Evolutionary conservation across 2,329 filamentous ascomycete species (phyloP), one percentile per base, ranked within the genome.

Genomic region (Aspergillus sp.): DNA sequence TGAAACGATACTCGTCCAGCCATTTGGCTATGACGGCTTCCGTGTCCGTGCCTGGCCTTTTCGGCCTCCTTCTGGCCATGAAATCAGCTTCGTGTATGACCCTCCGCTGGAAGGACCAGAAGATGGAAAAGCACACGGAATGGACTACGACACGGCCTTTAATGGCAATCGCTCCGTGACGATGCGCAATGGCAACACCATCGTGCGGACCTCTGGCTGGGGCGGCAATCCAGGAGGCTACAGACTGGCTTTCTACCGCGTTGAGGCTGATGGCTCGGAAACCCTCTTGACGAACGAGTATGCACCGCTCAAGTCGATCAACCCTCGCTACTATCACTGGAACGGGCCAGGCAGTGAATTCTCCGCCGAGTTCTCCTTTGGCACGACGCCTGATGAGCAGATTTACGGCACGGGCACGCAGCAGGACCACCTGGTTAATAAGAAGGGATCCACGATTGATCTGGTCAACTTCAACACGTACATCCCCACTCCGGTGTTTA

Each of bases 331-430:
- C 38, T 67, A 68, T 44, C 56, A 50, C 1, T 67, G 63, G 61
- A 57, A 51, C 11, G 59, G 59, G 3, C 54, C 59, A 0, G 62
- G 64, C 3, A 62, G 61, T 27, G 65, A 67, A 33, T 68, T 68
- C 39, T 49, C 48, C 1, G 60, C 65, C 7, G 58, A 62, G 5
- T 68, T 65, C 45, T 65, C 64, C 1, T 68, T 65, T 48, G 52
- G 52, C 32, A 61, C 58, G n/a, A 61, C 62, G 0, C 57, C 58
- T 1, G 48, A 53, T n/a, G 81, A 84, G 56, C 76, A 74, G 53
- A 73, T 84, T 10, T 83, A 73, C 53, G 81, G 81, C 28, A 83
- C 83, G 73, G 81, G 81, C 0, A 80, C 83, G 56, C 82, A 84
- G 45, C 80, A 83, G 50, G 79, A 83, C 48, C 75, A 77, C 0